Percentiles rank a stretch among this genome's conserved stretches.
These are phyloP conservation scores for Phyllosticta citriasiana DNA, from an alignment of 2,329 filamentous ascomycete species.

Conservation along the genomic window DNA sequence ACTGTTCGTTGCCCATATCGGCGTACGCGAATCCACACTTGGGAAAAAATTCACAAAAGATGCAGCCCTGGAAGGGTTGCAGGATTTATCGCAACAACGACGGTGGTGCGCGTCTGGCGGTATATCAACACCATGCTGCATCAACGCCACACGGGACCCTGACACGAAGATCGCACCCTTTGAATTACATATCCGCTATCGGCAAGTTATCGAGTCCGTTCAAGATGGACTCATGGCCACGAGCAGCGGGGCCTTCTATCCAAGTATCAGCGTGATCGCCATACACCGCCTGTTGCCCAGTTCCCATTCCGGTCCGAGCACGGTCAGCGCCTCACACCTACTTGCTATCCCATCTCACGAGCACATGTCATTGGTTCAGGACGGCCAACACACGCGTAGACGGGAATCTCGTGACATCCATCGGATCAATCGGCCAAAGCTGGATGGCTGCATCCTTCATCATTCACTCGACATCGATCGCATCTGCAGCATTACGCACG, in stretches of 20 bases:
- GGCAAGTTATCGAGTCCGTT: not conserved
- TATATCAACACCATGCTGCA: conserved; percentile 3
- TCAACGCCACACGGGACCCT: not conserved
- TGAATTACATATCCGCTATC: not conserved
- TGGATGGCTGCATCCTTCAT: too few relatives aligned
- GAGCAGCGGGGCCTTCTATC: conserved; percentile 6
- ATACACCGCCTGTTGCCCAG: conserved; percentile 4
- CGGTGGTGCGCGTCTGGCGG: not conserved
- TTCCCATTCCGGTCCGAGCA: not conserved
- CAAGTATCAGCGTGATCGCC: conserved; percentile 7
- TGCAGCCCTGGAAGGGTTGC: too few relatives aligned
- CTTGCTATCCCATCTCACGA: not conserved
- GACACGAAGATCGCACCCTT: not conserved
- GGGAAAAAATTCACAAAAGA: too few relatives aligned
- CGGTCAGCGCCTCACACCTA: not conserved
- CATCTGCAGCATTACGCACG: too few relatives aligned
- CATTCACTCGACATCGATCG: too few relatives aligned
- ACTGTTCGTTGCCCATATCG: conserved; percentile 3
- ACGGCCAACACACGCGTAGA: not conserved
- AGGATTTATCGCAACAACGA: not conserved
- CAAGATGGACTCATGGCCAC: not conserved
- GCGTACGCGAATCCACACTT: not conserved
- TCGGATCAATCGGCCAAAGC: too few relatives aligned
- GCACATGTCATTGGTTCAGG: not conserved
- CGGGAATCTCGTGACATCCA: too few relatives aligned